Conservation (phyloP, 1,284 basidiomycete genomes). For the Pulchroboletus neoregius region DNA sequence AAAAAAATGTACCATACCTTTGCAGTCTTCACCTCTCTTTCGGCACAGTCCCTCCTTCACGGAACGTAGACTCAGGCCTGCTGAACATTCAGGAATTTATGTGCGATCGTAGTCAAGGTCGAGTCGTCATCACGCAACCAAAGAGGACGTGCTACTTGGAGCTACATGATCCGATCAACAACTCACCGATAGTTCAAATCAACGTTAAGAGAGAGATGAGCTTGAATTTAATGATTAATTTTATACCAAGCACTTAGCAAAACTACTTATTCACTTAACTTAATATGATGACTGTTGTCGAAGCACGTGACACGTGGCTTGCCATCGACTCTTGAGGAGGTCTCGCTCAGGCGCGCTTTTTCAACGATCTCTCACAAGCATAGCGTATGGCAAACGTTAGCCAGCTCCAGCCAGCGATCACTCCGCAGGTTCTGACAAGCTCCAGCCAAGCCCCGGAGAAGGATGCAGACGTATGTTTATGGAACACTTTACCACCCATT, state of each 20-base stretch:
- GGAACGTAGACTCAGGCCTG: too few relatives aligned
- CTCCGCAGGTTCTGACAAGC: constrained; percentile 31
- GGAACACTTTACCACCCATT: not conserved
- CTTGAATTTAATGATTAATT: not conserved
- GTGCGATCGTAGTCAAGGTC: too few relatives aligned
- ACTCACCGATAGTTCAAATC: too few relatives aligned
- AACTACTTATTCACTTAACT: not conserved
- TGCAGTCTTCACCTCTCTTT: too few relatives aligned
- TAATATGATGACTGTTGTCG: constrained; percentile 1
- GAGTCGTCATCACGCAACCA: too few relatives aligned
- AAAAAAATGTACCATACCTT: too few relatives aligned
- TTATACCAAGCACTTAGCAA: not conserved
- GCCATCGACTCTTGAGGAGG: not conserved
- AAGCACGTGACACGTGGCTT: constrained; percentile 13
- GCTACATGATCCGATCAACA: too few relatives aligned
- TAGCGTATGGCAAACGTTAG: constrained; percentile 36
- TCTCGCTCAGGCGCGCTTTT: not conserved
- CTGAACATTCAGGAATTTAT: too few relatives aligned
- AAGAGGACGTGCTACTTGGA: too few relatives aligned
- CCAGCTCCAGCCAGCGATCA: constrained; percentile 35
- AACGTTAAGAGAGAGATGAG: too few relatives aligned
- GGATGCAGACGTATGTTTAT: constrained; percentile 42
- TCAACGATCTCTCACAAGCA: not conserved
- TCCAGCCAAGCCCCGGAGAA: constrained; percentile 38
- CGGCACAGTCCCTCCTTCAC: too few relatives aligned